Conservation (phyloP, 2,329 filamentous ascomycete genomes). For the Colletotrichum shisoi region DNA sequence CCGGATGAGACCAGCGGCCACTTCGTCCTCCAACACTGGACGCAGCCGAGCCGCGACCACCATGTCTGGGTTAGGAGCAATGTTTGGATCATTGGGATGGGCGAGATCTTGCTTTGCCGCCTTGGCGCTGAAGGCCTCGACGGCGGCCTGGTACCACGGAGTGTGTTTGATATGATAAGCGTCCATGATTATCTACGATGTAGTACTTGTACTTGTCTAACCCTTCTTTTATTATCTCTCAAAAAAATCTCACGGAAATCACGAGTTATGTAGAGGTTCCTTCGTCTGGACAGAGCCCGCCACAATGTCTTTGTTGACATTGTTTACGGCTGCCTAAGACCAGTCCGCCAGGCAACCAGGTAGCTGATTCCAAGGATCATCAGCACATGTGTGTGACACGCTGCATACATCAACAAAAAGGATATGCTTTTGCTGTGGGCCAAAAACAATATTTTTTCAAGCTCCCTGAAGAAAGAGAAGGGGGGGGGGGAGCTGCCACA, state of each 20-base stretch:
- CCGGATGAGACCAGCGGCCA: slow-evolving; percentile 44
- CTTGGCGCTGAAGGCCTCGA: slow-evolving; percentile 19
- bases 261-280: background rate
- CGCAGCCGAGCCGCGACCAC: slow-evolving; percentile 51
- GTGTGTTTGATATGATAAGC: slow-evolving; percentile 28
- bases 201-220: background rate
- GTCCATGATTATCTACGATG: slow-evolving; percentile 4
- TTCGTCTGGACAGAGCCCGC: background rate
- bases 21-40: slow-evolving; percentile 50
- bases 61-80: slow-evolving; percentile 43
- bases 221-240: too few species aligned
- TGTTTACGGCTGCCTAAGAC: slow-evolving; percentile 7
- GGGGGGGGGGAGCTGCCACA: too few species aligned
- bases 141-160: slow-evolving; percentile 25
- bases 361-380: background rate
- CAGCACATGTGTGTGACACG: too few species aligned
- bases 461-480: too few species aligned
- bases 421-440: background rate
- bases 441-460: background rate
- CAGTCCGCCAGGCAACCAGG: slow-evolving; percentile 7
- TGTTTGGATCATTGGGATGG: background rate
- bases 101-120: slow-evolving; percentile 9
- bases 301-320: background rate
- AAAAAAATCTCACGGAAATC: too few species aligned
- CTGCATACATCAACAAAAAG: too few species aligned